Conservation (phyloP, 371 early-diverging fungal species). For the Basidiobolus meristosporus region DNA sequence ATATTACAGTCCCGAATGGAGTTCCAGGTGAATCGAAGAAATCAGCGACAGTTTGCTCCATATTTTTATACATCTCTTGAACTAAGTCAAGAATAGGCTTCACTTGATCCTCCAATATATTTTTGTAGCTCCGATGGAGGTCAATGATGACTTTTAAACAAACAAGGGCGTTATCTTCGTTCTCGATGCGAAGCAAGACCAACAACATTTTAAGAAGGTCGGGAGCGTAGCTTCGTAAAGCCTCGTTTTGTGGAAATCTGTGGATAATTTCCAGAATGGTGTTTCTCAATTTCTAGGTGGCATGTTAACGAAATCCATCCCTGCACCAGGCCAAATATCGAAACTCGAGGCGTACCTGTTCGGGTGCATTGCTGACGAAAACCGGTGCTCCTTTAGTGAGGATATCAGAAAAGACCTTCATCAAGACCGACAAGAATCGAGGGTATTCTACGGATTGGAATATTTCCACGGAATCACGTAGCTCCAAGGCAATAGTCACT, state of each 20-base stretch:
- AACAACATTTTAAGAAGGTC: constrained; percentile 45
- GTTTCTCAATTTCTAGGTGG: constrained; percentile 73
- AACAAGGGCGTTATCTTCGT: constrained; percentile 91
- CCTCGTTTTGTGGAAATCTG: constrained; percentile 74
- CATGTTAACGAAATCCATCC: too few species aligned
- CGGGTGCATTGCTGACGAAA: constrained; percentile 57
- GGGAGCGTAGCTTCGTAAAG: constrained; percentile 35
- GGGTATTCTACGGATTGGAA: constrained; percentile 72
- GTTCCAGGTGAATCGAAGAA: constrained; percentile 53
- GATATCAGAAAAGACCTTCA: constrained; percentile 69
- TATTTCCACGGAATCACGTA: constrained; percentile 79
- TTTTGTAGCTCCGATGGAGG: constrained; percentile 70
- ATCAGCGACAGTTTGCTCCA: constrained; percentile 66
- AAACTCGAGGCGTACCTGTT: constrained; percentile 38
- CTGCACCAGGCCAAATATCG: not conserved
- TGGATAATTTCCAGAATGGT: constrained; percentile 84
- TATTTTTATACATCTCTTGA: constrained; percentile 75
- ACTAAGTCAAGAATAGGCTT: constrained; percentile 82
- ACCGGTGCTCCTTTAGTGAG: constrained; percentile 57
- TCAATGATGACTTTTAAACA: constrained; percentile 88
- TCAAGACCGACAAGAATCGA: constrained; percentile 47
- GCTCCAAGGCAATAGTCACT: constrained; percentile 66
- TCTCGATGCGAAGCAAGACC: constrained; percentile 66
- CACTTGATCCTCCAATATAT: constrained; percentile 64
- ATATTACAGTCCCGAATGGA: constrained; percentile 12